Evolutionary conservation across 2,329 filamentous ascomycete species (phyloP), one percentile per base, ranked within the genome.

Genomic region (Xylariales sp.): DNA sequence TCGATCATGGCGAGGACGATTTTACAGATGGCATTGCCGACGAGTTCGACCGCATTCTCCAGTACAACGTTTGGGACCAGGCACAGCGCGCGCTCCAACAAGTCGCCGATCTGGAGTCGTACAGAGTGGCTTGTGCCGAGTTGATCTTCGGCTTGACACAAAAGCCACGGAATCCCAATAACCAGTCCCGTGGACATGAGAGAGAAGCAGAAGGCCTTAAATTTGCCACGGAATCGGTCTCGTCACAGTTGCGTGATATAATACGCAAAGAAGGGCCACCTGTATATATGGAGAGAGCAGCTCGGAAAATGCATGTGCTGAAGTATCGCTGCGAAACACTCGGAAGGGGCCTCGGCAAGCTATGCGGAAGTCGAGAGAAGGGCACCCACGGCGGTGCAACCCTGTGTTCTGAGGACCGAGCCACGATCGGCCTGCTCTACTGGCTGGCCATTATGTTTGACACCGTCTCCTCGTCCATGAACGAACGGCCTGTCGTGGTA

Each of bases 401-500:
- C 2, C n/a, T n/a, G 21, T 28, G 15, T 14, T 36, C n/a, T 15
- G 22, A 28, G 4, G 25, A 44, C 19, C 21, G 38, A 11, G 18
- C 31, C 9, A 40, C 42, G 10, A 25, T 44, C 16, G 39, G 28
- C 12, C 31, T 43, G 40, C 22, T 80, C 3, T 79, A 74, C 50
- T 80, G 76, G 76, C 59, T 80, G 12, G 72, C 70, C 0, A 62
- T 78, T 33, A 80, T 80, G 75, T 74, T 77, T 35, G 76, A 80
- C 49, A 79, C 75, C 0, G 56, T 78, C 7, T 76, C 71, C 0
- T 68, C 76, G 0, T 73, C 73, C 1, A 74, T 80, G 63, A 65
- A 71, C 38, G 53, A 55, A 25, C 42, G 54, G 21, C 54, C 24
- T 2, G 55, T 66, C 3, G 61, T 63, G 1, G 56, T 69, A 5